Percentiles rank a stretch among this genome's conserved stretches.
Conservation (phyloP, 1,284 basidiomycete genomes). For the Marasmius sp. region DNA sequence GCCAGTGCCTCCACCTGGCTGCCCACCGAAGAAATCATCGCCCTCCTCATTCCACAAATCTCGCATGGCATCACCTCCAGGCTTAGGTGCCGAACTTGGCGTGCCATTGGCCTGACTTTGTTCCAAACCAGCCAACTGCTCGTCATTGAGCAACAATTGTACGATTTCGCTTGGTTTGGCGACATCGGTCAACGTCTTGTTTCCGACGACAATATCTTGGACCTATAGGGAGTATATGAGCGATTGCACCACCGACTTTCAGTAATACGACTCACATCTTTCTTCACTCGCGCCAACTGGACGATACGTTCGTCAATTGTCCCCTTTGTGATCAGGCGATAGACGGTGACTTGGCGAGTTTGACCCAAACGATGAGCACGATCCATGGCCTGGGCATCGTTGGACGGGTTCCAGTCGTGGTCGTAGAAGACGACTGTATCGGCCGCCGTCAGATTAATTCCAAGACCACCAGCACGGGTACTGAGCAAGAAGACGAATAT, state of each 20-base stretch:
- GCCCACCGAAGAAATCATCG: slow-evolving; percentile 74
- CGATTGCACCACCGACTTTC: background rate
- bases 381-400: slow-evolving; percentile 99
- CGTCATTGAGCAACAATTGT: slow-evolving; percentile 92
- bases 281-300: slow-evolving; percentile 91
- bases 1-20: slow-evolving; percentile 29
- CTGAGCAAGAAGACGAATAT: slow-evolving; percentile 96
- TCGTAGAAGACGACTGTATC: slow-evolving; percentile 99
- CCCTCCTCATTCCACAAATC: slow-evolving; percentile 84
- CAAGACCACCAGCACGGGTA: slow-evolving; percentile 95
- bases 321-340: slow-evolving; percentile 93
- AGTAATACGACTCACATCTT: slow-evolving; percentile 66
- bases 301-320: slow-evolving; percentile 99
- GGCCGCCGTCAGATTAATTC: slow-evolving; percentile 97
- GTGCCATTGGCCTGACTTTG: slow-evolving; percentile 37
- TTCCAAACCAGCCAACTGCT: slow-evolving; percentile 74
- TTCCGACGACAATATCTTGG: slow-evolving; percentile 99
- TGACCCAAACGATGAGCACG: slow-evolving; percentile 98
- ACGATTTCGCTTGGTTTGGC: slow-evolving; percentile 98
- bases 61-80: slow-evolving; percentile 42
- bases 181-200: slow-evolving; percentile 90
- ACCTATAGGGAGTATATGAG: slow-evolving; percentile 51
- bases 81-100: slow-evolving; percentile 34
- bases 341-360: slow-evolving; percentile 98
- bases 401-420: slow-evolving; percentile 99